A percentile compares a stretch with the other conserved stretches of the same genome.
Evolutionary conservation across 2,329 filamentous ascomycete genomes (phyloP).

Genomic region (Incumbomyces lentus): DNA sequence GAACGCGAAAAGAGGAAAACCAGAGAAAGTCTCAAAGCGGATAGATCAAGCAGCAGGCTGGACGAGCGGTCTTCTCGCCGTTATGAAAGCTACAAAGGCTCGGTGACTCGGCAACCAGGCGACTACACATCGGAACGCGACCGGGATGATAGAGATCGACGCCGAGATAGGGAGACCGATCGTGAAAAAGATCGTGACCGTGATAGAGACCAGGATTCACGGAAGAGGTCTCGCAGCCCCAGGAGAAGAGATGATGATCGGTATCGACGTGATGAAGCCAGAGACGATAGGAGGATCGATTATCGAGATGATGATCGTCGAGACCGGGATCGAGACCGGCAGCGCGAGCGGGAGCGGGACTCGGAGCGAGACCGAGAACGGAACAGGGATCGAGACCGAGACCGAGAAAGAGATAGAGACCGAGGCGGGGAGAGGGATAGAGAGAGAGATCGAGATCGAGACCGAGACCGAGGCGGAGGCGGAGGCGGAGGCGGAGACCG

Average conservation of each 20-base stretch:
- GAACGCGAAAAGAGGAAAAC: constrained; percentile 20
- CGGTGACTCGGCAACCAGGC: neutral
- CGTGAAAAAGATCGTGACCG: constrained; percentile 20
- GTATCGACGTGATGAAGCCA: constrained; percentile 10
- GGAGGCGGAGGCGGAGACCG: constrained; percentile 16
- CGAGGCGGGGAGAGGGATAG: constrained; percentile 11
- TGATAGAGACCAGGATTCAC: constrained; percentile 14
- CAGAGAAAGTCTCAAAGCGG: constrained; percentile 11
- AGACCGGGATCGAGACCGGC: neutral
- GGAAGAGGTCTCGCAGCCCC: constrained; percentile 14
- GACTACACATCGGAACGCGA: neutral
- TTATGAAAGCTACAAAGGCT: constrained; percentile 11
- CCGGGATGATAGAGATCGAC: constrained; percentile 11
- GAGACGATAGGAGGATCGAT: constrained; percentile 3
- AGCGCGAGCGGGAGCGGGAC: neutral
- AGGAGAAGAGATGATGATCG: neutral
- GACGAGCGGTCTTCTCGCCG: neutral
- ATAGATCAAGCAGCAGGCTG: constrained; percentile 6
- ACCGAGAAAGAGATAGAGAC: no score
- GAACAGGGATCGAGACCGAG: neutral
- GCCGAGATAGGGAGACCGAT: constrained; percentile 20
- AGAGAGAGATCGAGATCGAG: no score
- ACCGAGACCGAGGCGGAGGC: no score
- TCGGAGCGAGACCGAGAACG: no score
- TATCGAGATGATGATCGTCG: neutral